Base-by-base conservation (phyloP, 768 basidiomycete species). In the Mycena maculata region DNA sequence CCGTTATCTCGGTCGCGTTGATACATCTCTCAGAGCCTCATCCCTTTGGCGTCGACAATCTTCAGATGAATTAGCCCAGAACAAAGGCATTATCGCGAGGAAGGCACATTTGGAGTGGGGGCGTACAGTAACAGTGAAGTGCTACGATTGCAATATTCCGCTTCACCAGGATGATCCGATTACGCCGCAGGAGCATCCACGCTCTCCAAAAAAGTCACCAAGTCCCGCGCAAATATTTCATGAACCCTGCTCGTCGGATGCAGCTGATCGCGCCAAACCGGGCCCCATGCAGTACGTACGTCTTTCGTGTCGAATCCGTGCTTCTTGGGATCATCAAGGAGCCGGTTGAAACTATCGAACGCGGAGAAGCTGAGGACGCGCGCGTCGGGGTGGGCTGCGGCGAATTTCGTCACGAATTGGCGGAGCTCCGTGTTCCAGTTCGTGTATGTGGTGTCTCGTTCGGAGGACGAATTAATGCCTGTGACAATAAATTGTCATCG, bases 191-290 rank as follows among this genome's bases (percentile, higher is more conserved):
- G n/a, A n/a, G 33, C 18, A n/a, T 47, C 44, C 23, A 72, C 18
- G 10, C 61, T 39, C 20, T 52, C 67, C 57, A 86, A 70, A 67
- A 86, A 86, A 12, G 74, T 74, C 15, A 79, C 75, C 16, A 88
- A 11, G 39, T 82, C 81, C n/a, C 74, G 73, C 2, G 87, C 86
- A 20, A 88, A 68, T 49, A 84, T 72, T 31, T 83, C 78, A 67
- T 88, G 87, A 44, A 88, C 81, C 63, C 73, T 77, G 61, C 82
- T 84, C 0, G 86, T 85, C 0, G 87, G 87, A 72, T 89, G 88
- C 44, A 89, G 66, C 22, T 79, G 74, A 71, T 89, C 88, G 20
- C 79, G 72, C 87, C 87, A 89, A 12, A 88, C 79, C 2, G 68
- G 70, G 10, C 86, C 85, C 3, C 76, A 78, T 0, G 66, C 52